Conservation (phyloP, 208 protist species). For the Trypanosoma rangeli region DNA sequence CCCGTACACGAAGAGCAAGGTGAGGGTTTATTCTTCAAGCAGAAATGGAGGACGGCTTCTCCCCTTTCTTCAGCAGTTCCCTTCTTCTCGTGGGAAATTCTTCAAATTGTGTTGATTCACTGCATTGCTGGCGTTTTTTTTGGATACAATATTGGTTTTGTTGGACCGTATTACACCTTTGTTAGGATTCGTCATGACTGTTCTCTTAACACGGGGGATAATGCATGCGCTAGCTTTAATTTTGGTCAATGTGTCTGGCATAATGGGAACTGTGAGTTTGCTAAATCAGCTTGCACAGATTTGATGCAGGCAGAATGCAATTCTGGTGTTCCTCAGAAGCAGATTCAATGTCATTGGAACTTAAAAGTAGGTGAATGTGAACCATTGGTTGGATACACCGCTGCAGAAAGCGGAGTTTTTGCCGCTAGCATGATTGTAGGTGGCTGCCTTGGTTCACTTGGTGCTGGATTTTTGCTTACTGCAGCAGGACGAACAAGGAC, state of each 20-base stretch:
- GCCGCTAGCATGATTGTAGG: conserved; percentile 36
- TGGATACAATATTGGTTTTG: conserved; percentile 25
- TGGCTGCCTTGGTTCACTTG: conserved; percentile 27
- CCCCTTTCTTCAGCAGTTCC: not conserved
- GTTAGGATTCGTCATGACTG: conserved; percentile 18
- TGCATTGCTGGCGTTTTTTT: conserved; percentile 24
- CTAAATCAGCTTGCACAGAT: not conserved
- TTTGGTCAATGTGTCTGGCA: conserved; percentile 15
- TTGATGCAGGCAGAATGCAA: not conserved
- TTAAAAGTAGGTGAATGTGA: not conserved
- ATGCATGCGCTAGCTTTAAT: conserved; percentile 6
- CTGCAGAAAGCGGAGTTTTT: conserved; percentile 34
- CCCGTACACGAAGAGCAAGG: not conserved
- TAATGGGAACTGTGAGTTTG: conserved; percentile 8
- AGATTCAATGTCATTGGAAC: conserved; percentile 13
- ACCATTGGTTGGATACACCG: conserved; percentile 26
- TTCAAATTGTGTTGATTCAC: conserved; percentile 24
- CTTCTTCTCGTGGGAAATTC: conserved; percentile 25
- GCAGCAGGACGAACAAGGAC: conserved; percentile 22
- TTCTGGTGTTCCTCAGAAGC: not conserved
- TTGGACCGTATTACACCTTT: conserved; percentile 28
- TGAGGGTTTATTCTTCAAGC: not conserved
- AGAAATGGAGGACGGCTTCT: not conserved
- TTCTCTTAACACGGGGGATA: not conserved
- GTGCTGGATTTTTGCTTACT: conserved; percentile 21